Conservation (phyloP, 495 filamentous ascomycete genomes). For the Daldinia caldariorum region DNA sequence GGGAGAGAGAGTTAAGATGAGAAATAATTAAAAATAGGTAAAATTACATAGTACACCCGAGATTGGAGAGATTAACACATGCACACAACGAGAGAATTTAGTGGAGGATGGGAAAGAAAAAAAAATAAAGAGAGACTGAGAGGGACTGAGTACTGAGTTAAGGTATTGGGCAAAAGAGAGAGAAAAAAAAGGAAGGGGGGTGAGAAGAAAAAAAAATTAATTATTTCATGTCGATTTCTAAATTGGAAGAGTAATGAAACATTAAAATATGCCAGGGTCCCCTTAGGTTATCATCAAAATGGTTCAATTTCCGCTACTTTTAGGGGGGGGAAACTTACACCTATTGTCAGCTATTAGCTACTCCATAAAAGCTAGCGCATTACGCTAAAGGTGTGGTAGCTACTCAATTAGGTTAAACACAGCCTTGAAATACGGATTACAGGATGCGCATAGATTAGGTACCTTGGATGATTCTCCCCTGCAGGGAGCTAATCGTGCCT, state of each 20-base stretch:
- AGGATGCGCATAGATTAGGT: not conserved
- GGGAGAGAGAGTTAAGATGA: no score
- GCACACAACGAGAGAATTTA: slow-evolving; percentile 23
- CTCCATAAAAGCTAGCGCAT: not conserved
- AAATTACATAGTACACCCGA: slow-evolving; percentile 37
- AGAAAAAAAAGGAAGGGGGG: slow-evolving; percentile 1
- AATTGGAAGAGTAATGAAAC: slow-evolving; percentile 41
- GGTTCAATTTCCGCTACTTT: slow-evolving; percentile 37
- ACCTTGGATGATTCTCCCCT: not conserved
- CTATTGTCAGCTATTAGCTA: not conserved
- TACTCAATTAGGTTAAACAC: not conserved
- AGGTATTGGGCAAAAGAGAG: slow-evolving; percentile 27
- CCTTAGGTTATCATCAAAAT: slow-evolving; percentile 24
- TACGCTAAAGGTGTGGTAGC: not conserved
- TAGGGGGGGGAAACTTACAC: not conserved
- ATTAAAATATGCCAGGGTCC: slow-evolving; percentile 37
- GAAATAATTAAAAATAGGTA: slow-evolving; percentile 24
- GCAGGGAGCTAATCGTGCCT: not conserved
- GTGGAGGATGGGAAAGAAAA: slow-evolving; percentile 5
- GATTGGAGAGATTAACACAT: slow-evolving; percentile 39
- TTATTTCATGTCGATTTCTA: slow-evolving; percentile 35
- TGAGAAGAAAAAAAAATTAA: slow-evolving; percentile 30
- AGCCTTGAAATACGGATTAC: not conserved
- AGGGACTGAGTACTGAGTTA: no score
- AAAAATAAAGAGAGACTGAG: slow-evolving; percentile 23